A percentile compares a stretch with the other conserved stretches of the same genome.
phyloP scores from a whole-genome alignment of 495 filamentous ascomycete species.

The Penicillium ochrochloron region DNA sequence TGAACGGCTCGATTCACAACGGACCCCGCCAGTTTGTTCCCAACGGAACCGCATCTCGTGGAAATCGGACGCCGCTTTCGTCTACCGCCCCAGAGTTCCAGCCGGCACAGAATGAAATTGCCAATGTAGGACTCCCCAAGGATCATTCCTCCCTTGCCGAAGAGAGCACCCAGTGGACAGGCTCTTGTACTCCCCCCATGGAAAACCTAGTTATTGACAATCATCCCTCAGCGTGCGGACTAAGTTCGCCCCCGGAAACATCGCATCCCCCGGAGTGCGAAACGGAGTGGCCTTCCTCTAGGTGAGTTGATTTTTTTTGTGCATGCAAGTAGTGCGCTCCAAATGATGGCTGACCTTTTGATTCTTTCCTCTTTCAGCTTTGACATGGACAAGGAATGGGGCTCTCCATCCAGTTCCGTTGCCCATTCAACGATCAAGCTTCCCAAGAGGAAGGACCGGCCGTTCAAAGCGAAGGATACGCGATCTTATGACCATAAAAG shows the following conservation, averaged over 20 bases:
- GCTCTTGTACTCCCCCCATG: conserved; percentile 23
- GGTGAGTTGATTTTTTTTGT: conserved; percentile 22
- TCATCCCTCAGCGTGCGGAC: conserved; percentile 37
- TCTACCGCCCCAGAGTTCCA: conserved; percentile 78
- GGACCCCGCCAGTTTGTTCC: conserved; percentile 36
- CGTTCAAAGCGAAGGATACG: background rate
- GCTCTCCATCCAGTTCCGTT: background rate
- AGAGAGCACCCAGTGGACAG: background rate
- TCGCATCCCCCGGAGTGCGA: conserved; percentile 13
- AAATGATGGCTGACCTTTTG: background rate
- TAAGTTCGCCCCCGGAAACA: conserved; percentile 25
- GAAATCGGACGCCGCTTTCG: conserved; percentile 64
- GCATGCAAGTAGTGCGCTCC: background rate
- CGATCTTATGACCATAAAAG: conserved; percentile 7
- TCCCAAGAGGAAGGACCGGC: background rate
- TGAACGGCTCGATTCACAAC: conserved; percentile 36
- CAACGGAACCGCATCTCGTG: conserved; percentile 45
- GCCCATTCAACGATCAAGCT: background rate
- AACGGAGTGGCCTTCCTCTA: conserved; percentile 10
- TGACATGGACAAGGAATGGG: background rate
- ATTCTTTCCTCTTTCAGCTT: background rate
- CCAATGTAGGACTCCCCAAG: conserved; percentile 50
- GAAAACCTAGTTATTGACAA: conserved; percentile 61
- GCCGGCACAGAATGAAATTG: conserved; percentile 51
- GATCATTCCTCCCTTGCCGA: conserved; percentile 29